A percentile compares a stretch with the other conserved stretches of the same genome.
Evolutionary conservation across 2,329 filamentous ascomycete genomes (phyloP).

Genomic region (Chrysoporthe cubensis): DNA sequence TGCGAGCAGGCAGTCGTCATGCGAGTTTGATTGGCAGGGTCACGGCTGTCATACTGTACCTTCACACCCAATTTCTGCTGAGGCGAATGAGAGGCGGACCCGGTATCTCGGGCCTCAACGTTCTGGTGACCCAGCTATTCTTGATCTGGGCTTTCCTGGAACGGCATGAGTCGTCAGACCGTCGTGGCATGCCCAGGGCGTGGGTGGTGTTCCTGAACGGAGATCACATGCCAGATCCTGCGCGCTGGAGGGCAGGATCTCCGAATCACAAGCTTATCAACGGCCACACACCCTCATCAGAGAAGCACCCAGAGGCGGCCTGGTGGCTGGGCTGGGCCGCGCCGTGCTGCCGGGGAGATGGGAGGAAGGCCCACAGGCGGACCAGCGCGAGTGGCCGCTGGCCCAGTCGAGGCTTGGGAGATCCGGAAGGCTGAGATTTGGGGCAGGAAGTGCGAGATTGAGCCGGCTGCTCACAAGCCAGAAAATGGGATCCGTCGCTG

Average conservation of each 20-base stretch:
- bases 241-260: not conserved
- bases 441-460: constrained; percentile 11
- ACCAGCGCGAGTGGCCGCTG: not conserved
- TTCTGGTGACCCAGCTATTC: not conserved
- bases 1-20: constrained; percentile 13
- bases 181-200: not conserved
- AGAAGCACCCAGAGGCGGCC: not conserved
- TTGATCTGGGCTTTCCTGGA: not conserved
- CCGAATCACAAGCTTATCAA: constrained; percentile 3
- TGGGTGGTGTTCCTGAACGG: not conserved
- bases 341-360: not conserved
- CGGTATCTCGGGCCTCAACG: not conserved
- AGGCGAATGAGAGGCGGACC: constrained; percentile 2
- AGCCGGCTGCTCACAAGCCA: not conserved
- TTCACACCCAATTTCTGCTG: constrained; percentile 5
- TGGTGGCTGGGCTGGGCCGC: not conserved
- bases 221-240: constrained; percentile 11
- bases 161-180: not conserved
- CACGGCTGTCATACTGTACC: constrained; percentile 4
- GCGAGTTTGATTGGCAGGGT: constrained; percentile 22
- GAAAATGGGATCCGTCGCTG: constrained; percentile 1
- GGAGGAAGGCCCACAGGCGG: not conserved
- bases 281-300: not conserved
- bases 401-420: not conserved
- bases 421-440: constrained; percentile 2